Conservation (phyloP, 108 stramenopile species). For the Aureococcus anophagefferens region DNA sequence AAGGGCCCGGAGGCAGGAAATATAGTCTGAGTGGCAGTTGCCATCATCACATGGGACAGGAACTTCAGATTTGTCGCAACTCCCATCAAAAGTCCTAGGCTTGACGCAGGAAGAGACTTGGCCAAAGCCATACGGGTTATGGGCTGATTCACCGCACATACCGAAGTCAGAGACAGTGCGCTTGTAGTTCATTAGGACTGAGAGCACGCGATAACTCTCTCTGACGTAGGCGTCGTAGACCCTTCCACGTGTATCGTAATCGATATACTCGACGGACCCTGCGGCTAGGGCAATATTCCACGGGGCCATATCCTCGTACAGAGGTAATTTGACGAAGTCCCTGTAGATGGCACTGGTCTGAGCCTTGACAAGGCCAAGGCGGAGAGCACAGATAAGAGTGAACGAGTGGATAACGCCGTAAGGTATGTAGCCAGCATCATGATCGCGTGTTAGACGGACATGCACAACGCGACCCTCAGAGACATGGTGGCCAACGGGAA, state of each 20-base stretch:
- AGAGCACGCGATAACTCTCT: constrained; percentile 17
- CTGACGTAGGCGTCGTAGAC: constrained; percentile 28
- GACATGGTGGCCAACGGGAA: background rate
- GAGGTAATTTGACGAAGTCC: constrained; percentile 21
- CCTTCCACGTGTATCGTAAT: constrained; percentile 29
- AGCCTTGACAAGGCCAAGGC: constrained; percentile 16
- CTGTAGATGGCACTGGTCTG: constrained; percentile 10
- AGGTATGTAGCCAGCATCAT: constrained; percentile 19
- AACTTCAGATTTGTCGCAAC: constrained; percentile 10
- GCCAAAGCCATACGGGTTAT: constrained; percentile 19
- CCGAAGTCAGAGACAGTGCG: constrained; percentile 30
- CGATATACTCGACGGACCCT: constrained; percentile 23
- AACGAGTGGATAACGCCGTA: constrained; percentile 25
- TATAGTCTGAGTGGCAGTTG: constrained; percentile 27
- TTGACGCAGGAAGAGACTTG: constrained; percentile 24
- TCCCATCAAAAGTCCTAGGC: background rate
- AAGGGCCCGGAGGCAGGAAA: constrained; percentile 25
- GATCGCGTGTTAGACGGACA: constrained; percentile 18
- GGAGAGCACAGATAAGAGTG: constrained; percentile 20
- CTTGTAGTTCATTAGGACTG: constrained; percentile 38
- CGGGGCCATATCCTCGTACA: constrained; percentile 39
- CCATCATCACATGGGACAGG: constrained; percentile 37
- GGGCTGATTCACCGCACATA: no score
- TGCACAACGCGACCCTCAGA: background rate
- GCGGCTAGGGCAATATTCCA: constrained; percentile 34